Evolutionary conservation across 192 early-diverging fungal genomes (phyloP).

Genomic region (Phycomyces blakesleeanus): DNA sequence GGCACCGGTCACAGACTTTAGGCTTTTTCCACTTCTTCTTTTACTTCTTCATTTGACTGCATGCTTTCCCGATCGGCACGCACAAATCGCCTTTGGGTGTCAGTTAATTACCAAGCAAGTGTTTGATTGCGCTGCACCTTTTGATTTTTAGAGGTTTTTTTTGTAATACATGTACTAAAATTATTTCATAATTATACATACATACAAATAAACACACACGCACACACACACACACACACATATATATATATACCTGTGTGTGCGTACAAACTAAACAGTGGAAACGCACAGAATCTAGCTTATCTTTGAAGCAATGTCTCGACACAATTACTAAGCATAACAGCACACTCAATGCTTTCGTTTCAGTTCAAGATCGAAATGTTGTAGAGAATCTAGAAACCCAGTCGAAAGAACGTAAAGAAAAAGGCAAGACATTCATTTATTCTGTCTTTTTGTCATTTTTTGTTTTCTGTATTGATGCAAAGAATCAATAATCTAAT

Average conservation of each 20-base stretch:
- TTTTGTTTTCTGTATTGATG: neutral
- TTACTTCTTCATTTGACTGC: neutral
- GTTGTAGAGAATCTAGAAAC: conserved; percentile 18
- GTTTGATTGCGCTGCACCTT: neutral
- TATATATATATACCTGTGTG: too few relatives aligned
- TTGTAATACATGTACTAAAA: neutral
- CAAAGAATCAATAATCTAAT: neutral
- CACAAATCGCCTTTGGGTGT: neutral
- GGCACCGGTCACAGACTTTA: neutral
- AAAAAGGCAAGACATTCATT: neutral
- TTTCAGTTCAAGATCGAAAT: conserved; percentile 32
- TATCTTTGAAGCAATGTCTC: conserved; percentile 11
- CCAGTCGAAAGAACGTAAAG: neutral
- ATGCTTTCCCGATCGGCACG: neutral
- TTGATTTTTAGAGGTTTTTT: too few relatives aligned
- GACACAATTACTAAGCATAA: conserved; percentile 37
- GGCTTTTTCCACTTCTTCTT: neutral
- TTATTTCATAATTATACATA: too few relatives aligned
- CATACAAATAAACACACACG: too few relatives aligned
- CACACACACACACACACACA: too few relatives aligned
- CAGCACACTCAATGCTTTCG: conserved; percentile 39
- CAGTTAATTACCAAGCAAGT: neutral
- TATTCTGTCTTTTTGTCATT: too few relatives aligned
- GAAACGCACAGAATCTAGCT: neutral
- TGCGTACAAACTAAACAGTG: too few relatives aligned